Evolutionary conservation across 106 monocot genomes (phyloP), one percentile per base, ranked within the genome.

Genomic region (Dendrobium officinale): DNA sequence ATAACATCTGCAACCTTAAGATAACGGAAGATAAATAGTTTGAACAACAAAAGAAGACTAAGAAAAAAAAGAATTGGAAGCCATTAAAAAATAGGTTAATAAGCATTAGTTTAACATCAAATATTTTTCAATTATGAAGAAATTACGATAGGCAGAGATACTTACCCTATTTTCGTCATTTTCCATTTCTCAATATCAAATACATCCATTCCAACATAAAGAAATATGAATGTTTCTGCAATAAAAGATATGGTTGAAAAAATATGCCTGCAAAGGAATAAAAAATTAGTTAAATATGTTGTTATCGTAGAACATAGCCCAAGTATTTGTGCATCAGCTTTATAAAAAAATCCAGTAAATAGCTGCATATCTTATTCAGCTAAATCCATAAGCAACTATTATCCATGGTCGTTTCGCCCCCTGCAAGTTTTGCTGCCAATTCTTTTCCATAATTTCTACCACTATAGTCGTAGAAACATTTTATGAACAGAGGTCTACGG

Each of bases 121-220:
- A n/a, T 26, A 66, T 7, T 3, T 66, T 26, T 51, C 51, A 51
- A 51, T 13, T 15, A 51, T 51, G 51, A 51, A 51, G 9, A 66
- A 66, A 26, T 8, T 22, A 66, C n/a, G 7, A 24, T 66, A 24
- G 24, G 9, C 7, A 22, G 64, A 6, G 9, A 66, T 1, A 24
- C 22, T 3, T 77, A 94, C 94, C 94, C 88, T 67, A 79, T 83
- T 45, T 89, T 73, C 16, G 85, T 76, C 72, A 85, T 82, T 77
- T 86, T 91, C 93, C 95, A 96, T 77, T 93, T 93, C 55, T 91
- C 88, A 68, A 89, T 86, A 77, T 88, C 95, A 77, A 91, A 82
- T 20, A 89, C 91, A 85, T 92, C 93, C 93, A 93, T 93, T 74
- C 95, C 91, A 47, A 92, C 90, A 86, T 93, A 93, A 55, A 95